Conservation (phyloP, 495 filamentous ascomycete species). For the Talaromyces wortmannii region DNA sequence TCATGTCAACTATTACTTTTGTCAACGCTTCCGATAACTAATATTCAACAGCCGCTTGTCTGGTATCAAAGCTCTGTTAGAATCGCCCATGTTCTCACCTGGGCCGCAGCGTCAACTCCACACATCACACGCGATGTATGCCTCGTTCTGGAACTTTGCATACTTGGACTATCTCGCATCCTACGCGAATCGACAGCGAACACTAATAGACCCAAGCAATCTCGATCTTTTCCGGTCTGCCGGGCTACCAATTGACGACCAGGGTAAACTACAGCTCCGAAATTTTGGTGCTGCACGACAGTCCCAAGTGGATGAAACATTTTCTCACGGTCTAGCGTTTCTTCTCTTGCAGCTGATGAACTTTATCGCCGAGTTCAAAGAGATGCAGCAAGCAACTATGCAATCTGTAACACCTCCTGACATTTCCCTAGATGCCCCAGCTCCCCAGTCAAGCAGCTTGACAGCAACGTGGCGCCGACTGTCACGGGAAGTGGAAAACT, state of each 20-base stretch:
- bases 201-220: conserved; percentile 24
- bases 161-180: conserved; percentile 32
- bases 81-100: conserved; percentile 7
- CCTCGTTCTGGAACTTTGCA: conserved; percentile 36
- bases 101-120: background rate
- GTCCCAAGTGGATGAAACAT: conserved; percentile 23
- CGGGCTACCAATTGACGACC: conserved; percentile 24
- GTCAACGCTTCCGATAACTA: conserved; percentile 1
- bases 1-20: background rate
- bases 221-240: conserved; percentile 28
- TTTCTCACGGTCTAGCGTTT: conserved; percentile 27
- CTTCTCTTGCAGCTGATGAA: conserved; percentile 31
- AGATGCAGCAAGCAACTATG: conserved; percentile 13
- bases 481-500: conserved; percentile 30
- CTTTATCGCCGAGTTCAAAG: conserved; percentile 27
- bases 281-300: background rate
- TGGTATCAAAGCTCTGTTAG: conserved; percentile 22
- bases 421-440: conserved; percentile 13
- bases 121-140: conserved; percentile 25
- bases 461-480: conserved; percentile 32
- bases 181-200: conserved; percentile 25
- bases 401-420: background rate
- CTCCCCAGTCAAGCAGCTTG: conserved; percentile 26
- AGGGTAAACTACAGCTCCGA: conserved; percentile 13
- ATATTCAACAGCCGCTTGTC: conserved; percentile 20